phyloP scores from a whole-genome alignment of 805 yeast genomes.

The Metschnikowia amazonensis region DNA sequence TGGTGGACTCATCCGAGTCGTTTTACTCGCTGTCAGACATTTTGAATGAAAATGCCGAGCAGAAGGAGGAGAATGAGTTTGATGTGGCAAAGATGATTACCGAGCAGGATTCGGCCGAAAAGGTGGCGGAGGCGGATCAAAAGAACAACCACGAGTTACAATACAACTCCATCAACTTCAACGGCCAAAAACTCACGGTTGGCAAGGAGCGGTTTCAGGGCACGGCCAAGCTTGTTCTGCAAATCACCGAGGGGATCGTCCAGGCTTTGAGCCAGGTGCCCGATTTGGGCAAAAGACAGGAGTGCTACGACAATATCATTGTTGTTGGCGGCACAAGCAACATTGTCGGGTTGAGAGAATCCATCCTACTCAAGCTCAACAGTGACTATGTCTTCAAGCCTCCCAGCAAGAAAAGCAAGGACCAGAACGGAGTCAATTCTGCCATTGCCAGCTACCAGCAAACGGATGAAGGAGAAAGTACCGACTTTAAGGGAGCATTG shows the following conservation, averaged over 20 bases:
- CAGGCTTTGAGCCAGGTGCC: constrained; percentile 52
- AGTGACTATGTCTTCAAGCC: constrained; percentile 49
- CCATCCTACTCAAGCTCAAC: constrained; percentile 55
- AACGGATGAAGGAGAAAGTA: constrained; percentile 31
- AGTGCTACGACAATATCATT: constrained; percentile 78
- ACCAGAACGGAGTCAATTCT: constrained; percentile 30
- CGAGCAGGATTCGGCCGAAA: constrained; percentile 46
- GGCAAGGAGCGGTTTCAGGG: constrained; percentile 92
- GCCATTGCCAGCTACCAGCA: constrained; percentile 43
- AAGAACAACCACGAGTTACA: constrained; percentile 67
- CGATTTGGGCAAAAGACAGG: constrained; percentile 70
- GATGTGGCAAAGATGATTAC: constrained; percentile 90
- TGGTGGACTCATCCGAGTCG: constrained; percentile 63
- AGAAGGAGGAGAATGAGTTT: constrained; percentile 59
- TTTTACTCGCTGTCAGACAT: constrained; percentile 58
- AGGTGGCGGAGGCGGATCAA: constrained; percentile 33
- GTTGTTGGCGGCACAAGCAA: constrained; percentile 74
- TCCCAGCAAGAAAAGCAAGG: constrained; percentile 24
- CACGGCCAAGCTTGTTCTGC: constrained; percentile 52
- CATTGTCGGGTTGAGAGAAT: constrained; percentile 74
- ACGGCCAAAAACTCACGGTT: constrained; percentile 53
- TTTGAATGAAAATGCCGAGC: constrained; percentile 15
- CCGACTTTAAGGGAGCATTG: constrained; percentile 20
- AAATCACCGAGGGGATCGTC: constrained; percentile 53
- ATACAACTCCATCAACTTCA: constrained; percentile 61